phyloP scores from a whole-genome alignment of 352 stramenopile genomes.

The Globisporangium alternatum region DNA sequence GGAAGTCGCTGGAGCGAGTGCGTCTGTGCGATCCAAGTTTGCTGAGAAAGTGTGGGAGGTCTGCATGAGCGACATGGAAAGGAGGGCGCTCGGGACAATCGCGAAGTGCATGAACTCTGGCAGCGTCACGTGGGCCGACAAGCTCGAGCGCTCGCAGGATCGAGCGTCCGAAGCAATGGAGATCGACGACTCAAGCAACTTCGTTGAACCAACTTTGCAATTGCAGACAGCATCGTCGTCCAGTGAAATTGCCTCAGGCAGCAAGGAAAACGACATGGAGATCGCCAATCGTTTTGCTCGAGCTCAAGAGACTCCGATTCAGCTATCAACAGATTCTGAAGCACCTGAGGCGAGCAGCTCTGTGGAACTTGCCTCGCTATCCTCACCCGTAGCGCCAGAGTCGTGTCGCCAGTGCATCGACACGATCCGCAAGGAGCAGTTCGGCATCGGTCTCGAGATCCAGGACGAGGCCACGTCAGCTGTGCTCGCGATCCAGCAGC shows the following conservation, averaged over 20 bases:
- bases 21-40: constrained; percentile 16
- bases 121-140: constrained; percentile 5
- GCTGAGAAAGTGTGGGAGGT: constrained; percentile 31
- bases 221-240: neutral
- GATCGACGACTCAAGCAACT: neutral
- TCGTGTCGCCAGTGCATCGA: constrained; percentile 59
- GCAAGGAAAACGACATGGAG: neutral
- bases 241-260: neutral
- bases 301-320: neutral
- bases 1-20: constrained; percentile 14
- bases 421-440: constrained; percentile 64
- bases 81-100: constrained; percentile 25
- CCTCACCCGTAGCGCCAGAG: neutral
- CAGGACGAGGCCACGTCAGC: constrained; percentile 48
- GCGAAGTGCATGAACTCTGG: constrained; percentile 9
- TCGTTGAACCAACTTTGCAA: neutral
- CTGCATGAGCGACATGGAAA: constrained; percentile 33
- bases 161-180: neutral
- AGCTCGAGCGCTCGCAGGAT: neutral
- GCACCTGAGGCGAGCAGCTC: neutral
- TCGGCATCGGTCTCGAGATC: constrained; percentile 73
- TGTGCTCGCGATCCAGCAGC: constrained; percentile 70
- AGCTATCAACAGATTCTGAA: neutral
- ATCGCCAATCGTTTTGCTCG: constrained; percentile 16
- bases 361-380: neutral